Evolutionary conservation across 106 monocot genomes (phyloP).

Genomic region (Apostasia ramifera): DNA sequence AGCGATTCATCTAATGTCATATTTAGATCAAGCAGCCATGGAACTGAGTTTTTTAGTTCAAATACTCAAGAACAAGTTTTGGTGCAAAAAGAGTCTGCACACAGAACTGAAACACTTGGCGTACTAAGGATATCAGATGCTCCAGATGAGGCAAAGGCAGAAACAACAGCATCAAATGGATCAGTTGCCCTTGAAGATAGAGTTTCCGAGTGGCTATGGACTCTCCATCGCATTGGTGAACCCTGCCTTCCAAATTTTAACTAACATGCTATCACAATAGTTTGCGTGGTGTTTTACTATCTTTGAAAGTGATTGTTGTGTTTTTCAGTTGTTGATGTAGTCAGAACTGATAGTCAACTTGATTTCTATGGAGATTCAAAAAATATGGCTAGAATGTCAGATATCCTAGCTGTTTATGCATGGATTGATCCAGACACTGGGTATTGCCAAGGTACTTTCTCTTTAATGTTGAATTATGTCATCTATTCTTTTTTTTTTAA

Average conservation of each 20-base stretch:
- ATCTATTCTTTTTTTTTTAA: background rate
- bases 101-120: conserved; percentile 26
- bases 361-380: conserved; percentile 94
- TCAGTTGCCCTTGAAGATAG: conserved; percentile 33
- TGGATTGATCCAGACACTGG: conserved; percentile 99
- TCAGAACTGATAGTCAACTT: conserved; percentile 94
- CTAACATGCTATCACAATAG: background rate
- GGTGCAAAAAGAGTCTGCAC: conserved; percentile 21
- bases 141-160: conserved; percentile 23
- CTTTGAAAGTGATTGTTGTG: conserved; percentile 8
- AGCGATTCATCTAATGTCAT: conserved; percentile 21
- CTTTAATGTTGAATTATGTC: background rate
- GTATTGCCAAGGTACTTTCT: conserved; percentile 79
- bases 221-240: conserved; percentile 92
- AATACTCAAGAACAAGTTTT: conserved; percentile 10
- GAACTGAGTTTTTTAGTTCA: conserved; percentile 24
- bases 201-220: conserved; percentile 99
- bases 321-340: conserved; percentile 93
- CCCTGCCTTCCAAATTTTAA: background rate
- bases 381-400: conserved; percentile 99
- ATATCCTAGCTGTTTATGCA: conserved; percentile 99
- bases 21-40: conserved; percentile 24
- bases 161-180: conserved; percentile 28
- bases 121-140: conserved; percentile 42
- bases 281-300: background rate